Conservation (phyloP, 352 stramenopile genomes). For the Phytophthora nicotianae region DNA sequence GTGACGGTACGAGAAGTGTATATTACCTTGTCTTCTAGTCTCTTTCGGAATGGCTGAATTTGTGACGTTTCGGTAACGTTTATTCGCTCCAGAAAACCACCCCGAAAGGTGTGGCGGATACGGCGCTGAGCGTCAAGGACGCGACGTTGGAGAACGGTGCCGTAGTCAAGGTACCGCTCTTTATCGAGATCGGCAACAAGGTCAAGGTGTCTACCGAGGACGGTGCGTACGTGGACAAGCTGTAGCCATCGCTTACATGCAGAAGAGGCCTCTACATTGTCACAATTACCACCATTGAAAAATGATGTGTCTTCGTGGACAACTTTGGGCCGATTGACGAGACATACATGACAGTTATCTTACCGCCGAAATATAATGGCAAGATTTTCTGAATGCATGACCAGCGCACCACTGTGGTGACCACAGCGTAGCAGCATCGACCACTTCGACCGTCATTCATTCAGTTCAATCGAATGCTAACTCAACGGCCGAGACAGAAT, state of each 20-base stretch:
- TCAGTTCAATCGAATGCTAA: conserved; percentile 1
- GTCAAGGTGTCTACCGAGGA: conserved; percentile 79
- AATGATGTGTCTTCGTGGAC: conserved; percentile 10
- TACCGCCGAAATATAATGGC: not conserved
- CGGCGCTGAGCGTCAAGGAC: conserved; percentile 81
- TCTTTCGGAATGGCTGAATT: conserved; percentile 2
- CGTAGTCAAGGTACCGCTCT: conserved; percentile 83
- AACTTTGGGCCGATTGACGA: conserved; percentile 18
- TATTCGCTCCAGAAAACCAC: conserved; percentile 63
- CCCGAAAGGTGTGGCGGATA: conserved; percentile 76
- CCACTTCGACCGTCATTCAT: not conserved
- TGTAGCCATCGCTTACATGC: conserved; percentile 30
- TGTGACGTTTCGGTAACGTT: conserved; percentile 1
- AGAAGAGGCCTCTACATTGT: conserved; percentile 14
- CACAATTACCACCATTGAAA: conserved; percentile 1
- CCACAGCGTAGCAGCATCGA: not conserved
- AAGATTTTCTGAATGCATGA: not conserved
- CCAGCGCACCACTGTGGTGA: not conserved
- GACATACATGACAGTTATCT: conserved; percentile 17
- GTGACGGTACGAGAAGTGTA: conserved; percentile 52
- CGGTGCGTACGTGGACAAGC: conserved; percentile 79
- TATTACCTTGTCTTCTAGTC: not conserved
- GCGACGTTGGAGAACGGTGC: conserved; percentile 81
- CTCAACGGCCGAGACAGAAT: conserved; percentile 1
- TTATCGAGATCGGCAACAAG: conserved; percentile 81